A percentile compares a stretch with the other conserved stretches of the same genome.
Conservation (phyloP, 805 yeast species). For the Starmerella vaccinii region DNA sequence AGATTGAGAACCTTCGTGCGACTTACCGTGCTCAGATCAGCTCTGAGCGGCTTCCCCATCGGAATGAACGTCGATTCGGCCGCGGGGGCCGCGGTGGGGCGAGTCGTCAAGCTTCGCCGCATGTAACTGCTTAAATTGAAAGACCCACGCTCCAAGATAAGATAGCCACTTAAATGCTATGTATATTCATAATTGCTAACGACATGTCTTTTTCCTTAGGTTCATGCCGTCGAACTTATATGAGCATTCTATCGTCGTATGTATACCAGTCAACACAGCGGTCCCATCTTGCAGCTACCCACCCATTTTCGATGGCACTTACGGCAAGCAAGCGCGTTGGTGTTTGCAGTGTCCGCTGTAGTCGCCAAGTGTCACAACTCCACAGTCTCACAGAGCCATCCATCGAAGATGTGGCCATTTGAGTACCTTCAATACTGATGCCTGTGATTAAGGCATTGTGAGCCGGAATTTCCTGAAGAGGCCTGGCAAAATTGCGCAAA, state of each 20-base stretch:
- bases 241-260: not conserved
- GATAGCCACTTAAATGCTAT: too few relatives aligned
- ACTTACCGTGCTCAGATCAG: conserved; percentile 24
- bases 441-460: conserved; percentile 46
- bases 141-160: too few relatives aligned
- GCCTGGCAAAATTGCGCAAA: conserved; percentile 42
- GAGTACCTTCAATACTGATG: conserved; percentile 38
- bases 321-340: conserved; percentile 64
- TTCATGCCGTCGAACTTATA: not conserved
- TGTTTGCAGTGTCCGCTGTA: conserved; percentile 43
- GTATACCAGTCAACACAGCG: conserved; percentile 51
- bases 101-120: conserved; percentile 14
- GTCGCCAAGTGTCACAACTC: conserved; percentile 63
- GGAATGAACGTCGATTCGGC: conserved; percentile 14
- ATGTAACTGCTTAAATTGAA: conserved; percentile 2
- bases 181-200: too few relatives aligned
- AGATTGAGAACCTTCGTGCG: conserved; percentile 28
- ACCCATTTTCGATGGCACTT: conserved; percentile 32
- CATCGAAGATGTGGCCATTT: conserved; percentile 37
- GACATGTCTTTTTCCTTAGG: too few relatives aligned
- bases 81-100: conserved; percentile 20
- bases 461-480: conserved; percentile 48
- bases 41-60: conserved; percentile 6
- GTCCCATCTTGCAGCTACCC: conserved; percentile 77
- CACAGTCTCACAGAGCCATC: conserved; percentile 58